Evolutionary conservation across 2,329 filamentous ascomycete genomes (phyloP).

Genomic region (Penicillium decumbens): DNA sequence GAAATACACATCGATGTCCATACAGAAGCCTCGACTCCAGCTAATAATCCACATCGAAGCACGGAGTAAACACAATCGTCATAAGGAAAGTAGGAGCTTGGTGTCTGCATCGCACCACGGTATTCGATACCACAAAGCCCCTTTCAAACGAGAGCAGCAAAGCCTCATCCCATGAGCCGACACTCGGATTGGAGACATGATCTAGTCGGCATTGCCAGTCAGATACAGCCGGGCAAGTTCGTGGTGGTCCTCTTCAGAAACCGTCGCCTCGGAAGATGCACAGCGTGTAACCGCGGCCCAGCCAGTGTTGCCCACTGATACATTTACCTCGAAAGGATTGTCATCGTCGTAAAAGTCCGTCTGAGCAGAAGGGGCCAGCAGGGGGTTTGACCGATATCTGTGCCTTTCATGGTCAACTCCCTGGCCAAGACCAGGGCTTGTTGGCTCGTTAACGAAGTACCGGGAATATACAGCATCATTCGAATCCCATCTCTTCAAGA

Average conservation of each 20-base stretch:
- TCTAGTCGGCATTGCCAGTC: slow-evolving; percentile 24
- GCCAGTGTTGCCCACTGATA: slow-evolving; percentile 9
- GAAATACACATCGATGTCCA: slow-evolving; percentile 3
- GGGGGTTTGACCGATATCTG: slow-evolving; percentile 33
- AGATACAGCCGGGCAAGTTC: slow-evolving; percentile 35
- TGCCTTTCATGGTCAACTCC: slow-evolving; percentile 25
- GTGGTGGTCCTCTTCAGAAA: slow-evolving; percentile 33
- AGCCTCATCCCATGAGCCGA: too few species aligned
- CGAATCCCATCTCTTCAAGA: slow-evolving; percentile 14
- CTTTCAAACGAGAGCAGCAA: not conserved
- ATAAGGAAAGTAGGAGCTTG: not conserved
- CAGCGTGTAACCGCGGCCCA: slow-evolving; percentile 16
- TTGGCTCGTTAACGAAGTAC: slow-evolving; percentile 25
- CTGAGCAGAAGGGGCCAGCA: slow-evolving; percentile 27
- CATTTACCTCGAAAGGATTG: slow-evolving; percentile 18
- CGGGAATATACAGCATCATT: slow-evolving; percentile 23
- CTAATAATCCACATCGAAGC: not conserved
- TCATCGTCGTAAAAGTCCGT: slow-evolving; percentile 18
- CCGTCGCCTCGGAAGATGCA: slow-evolving; percentile 33
- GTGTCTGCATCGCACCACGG: not conserved
- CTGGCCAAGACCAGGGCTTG: slow-evolving; percentile 18
- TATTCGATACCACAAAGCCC: not conserved
- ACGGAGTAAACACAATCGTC: not conserved
- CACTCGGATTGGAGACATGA: not conserved
- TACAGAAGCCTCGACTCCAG: not conserved